These are phyloP conservation scores for Neofusicoccum sp. DNA, from an alignment of 2,329 filamentous ascomycete genomes.

Conservation along the genomic window DNA sequence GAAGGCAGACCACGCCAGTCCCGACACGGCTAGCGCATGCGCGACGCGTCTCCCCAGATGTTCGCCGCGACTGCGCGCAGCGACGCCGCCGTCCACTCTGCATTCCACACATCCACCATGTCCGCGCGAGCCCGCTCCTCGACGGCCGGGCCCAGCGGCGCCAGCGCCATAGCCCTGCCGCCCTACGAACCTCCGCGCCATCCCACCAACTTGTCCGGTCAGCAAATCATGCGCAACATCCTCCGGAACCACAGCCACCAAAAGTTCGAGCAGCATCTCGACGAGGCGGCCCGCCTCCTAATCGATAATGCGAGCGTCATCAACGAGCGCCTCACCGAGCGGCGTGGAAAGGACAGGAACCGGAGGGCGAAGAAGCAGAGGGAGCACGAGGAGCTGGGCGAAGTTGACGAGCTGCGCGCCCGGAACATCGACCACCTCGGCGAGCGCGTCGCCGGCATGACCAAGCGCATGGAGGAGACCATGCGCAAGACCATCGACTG, in stretches of 20 bases:
- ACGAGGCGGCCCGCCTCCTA: constrained; percentile 47
- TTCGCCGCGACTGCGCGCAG: not conserved
- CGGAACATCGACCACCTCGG: constrained; percentile 41
- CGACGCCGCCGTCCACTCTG: not conserved
- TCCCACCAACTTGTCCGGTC: constrained; percentile 44
- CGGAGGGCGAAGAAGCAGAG: constrained; percentile 28
- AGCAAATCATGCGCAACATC: not conserved
- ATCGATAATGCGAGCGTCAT: constrained; percentile 51
- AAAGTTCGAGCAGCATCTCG: constrained; percentile 47
- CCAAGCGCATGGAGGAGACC: constrained; percentile 55
- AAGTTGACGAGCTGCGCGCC: constrained; percentile 39
- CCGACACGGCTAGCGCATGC: not conserved
- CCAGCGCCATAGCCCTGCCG: constrained; percentile 34
- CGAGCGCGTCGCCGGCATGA: constrained; percentile 51
- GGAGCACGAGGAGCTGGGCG: constrained; percentile 20
- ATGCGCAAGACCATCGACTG: constrained; percentile 60
- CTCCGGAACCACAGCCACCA: constrained; percentile 48
- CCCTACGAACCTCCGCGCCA: constrained; percentile 54
- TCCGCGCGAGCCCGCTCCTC: not conserved
- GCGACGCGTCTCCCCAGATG: constrained; percentile 15
- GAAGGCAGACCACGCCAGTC: not conserved
- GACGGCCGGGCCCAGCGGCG: not conserved
- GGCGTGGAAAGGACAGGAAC: constrained; percentile 26
- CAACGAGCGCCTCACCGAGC: constrained; percentile 53
- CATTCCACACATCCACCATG: constrained; percentile 1